Evolutionary conservation across 139 green algal genomes (phyloP), one percentile per base, ranked within the genome.

Genomic region (Medakamo hakoo): DNA sequence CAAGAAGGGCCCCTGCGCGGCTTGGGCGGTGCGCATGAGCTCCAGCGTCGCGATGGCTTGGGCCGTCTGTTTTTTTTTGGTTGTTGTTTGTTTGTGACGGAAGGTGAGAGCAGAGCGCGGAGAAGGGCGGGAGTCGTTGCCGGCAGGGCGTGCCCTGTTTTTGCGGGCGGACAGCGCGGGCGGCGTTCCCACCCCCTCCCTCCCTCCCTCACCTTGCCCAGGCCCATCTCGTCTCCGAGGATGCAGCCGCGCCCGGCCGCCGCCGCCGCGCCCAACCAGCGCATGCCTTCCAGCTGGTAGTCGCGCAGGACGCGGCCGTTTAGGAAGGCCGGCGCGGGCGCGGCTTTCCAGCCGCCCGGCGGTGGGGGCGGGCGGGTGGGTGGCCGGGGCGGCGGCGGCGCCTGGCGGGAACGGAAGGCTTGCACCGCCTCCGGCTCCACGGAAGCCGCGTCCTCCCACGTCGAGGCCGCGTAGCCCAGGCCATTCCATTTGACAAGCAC

Each of bases 221-320:
- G 82, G 3, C 91, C 90, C 90, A 95, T 96, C 82, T 97, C 90
- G 67, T 97, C 90, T 0, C 85, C 90, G 29, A 96, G 78, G 60
- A 96, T 94, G 76, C 84, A 93, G 66, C 82, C 90, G 27, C 57
- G 55, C 14, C 56, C 22, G 27, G 60, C 26, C 57, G 28, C 40
- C 52, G 76, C 88, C 74, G 93, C 89, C 58, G 67, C 59, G 16
- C 81, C 67, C 78, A 90, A 91, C 89, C 89, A 95, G 18, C 79
- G 63, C 40, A 94, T 70, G 58, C 52, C 72, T 1, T 30, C 49
- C 48, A 71, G 27, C 78, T 96, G 89, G 66, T 96, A 96, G 70
- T 83, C 73, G 1, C 89, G 75, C 68, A 96, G 78, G 28, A 62
- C 58, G 26, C 85, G 68, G 5, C 78, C 79, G 69, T 84, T 92